Evolutionary conservation across 805 yeast species (phyloP).

Genomic region (Yamadazyma philogaea): DNA sequence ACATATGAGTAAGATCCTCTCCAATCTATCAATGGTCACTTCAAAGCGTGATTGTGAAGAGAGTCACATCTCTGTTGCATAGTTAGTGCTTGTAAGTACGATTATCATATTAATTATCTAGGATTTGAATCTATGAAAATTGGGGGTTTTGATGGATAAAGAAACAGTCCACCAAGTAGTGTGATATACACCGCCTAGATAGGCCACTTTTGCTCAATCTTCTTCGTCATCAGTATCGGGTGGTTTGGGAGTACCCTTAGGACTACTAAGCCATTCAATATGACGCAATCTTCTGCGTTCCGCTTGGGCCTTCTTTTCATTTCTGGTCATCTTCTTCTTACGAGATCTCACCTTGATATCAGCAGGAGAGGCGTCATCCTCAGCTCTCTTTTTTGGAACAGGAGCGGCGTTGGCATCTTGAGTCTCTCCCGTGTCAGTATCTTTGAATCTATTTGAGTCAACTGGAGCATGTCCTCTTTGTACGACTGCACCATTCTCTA

Average conservation of each 20-base stretch:
- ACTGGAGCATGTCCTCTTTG: slow-evolving; percentile 77
- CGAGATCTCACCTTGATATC: slow-evolving; percentile 88
- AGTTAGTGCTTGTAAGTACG: too few relatives aligned
- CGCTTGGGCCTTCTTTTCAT: slow-evolving; percentile 86
- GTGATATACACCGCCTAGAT: too few relatives aligned
- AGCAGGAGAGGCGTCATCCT: slow-evolving; percentile 89
- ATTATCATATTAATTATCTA: too few relatives aligned
- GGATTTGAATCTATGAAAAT: too few relatives aligned
- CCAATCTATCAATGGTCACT: too few relatives aligned
- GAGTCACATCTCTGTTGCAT: too few relatives aligned
- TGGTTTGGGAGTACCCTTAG: slow-evolving; percentile 97
- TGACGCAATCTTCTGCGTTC: slow-evolving; percentile 93
- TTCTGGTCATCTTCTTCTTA: slow-evolving; percentile 97
- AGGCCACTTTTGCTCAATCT: slow-evolving; percentile 30
- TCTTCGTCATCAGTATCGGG: slow-evolving; percentile 92
- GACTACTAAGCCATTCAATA: slow-evolving; percentile 90
- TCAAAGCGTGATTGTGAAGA: too few relatives aligned
- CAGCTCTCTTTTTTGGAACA: slow-evolving; percentile 45
- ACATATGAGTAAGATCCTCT: too few relatives aligned
- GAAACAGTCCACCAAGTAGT: too few relatives aligned
- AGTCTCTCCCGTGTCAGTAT: slow-evolving; percentile 7
- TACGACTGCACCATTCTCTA: slow-evolving; percentile 85
- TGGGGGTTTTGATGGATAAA: too few relatives aligned
- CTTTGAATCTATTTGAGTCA: slow-evolving; percentile 74
- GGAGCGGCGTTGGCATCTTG: slow-evolving; percentile 21